Base-by-base conservation (phyloP, 2,329 filamentous ascomycete species). In the Fusarium heterosporum region DNA sequence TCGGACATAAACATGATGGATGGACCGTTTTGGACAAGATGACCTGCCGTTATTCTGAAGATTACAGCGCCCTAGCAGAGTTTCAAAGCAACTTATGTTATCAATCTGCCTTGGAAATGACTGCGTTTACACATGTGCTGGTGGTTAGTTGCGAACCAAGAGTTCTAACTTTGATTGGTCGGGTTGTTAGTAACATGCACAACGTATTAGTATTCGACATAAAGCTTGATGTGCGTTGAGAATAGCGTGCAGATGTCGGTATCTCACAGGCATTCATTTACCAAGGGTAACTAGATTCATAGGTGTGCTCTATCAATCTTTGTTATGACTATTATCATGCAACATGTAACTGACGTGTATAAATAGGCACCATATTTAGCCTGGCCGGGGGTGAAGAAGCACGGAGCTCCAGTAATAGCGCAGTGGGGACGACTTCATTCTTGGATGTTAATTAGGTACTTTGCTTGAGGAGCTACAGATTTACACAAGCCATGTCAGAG, bases 391-490 rank as follows among this genome's bases (percentile, higher is more conserved):
- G 32, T n/a, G 8, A 34, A 34, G 32, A 7, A 34, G 19, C 30
- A 43, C 22, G 64, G 60, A 41, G 45, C 39, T 26, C 26, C 10
- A 19, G 14, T 17, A 55, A 46, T 51, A 56, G 45, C 22, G 39
- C 4, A 49, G 55, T 66, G 65, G 65, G 30, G 40, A 25, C 28
- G 36, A n/a, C n/a, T 16, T 34, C 14, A 34, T 8, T 16, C 8
- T 34, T 34, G 14, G n/a, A 34, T 34, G 14, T 34, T 34, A n/a
- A 34, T 8, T 7, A 13, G 14, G n/a, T 34, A 34, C 32, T 34
- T 34, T 34, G 14, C 22, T 22, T 22, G 22, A 22, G 22, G 22
- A 22, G 22, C 22, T 22, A 6, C 22, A 22, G 22, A 22, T 22
- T 22, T 22, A 22, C 22, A 22, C 6, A 34, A 16, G 16, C 9